Conservation (phyloP, 768 basidiomycete species). For the Fistulinella prunicolor region DNA sequence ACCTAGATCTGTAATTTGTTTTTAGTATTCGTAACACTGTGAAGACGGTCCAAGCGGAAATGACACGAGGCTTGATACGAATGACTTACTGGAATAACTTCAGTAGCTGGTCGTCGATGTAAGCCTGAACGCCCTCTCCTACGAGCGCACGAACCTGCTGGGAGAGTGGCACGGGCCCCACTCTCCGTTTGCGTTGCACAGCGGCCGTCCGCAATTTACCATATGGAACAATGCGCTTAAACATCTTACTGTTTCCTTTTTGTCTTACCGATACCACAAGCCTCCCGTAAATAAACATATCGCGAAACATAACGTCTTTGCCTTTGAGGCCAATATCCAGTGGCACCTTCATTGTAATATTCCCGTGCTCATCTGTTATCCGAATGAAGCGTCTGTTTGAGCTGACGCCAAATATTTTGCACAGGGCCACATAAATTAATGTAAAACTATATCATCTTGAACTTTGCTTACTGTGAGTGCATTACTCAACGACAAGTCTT, state of each 20-base stretch:
- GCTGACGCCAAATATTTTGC: no score
- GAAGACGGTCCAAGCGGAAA: no score
- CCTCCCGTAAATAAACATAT: slow-evolving; percentile 70
- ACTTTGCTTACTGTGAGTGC: no score
- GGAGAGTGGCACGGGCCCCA: slow-evolving; percentile 14
- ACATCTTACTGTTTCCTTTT: slow-evolving; percentile 41
- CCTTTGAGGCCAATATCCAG: slow-evolving; percentile 69
- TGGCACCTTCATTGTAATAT: slow-evolving; percentile 65
- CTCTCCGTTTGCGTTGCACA: slow-evolving; percentile 11
- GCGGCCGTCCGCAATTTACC: background rate
- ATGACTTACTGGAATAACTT: slow-evolving; percentile 83
- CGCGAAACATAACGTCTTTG: slow-evolving; percentile 66
- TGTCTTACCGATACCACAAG: slow-evolving; percentile 65
- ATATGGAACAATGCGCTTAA: background rate
- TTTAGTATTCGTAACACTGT: slow-evolving; percentile 34
- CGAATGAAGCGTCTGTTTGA: no score
- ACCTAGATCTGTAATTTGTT: slow-evolving; percentile 14
- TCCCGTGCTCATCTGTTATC: slow-evolving; percentile 29
- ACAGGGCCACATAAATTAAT: no score
- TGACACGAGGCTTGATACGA: slow-evolving; percentile 88
- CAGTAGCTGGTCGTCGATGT: slow-evolving; percentile 62
- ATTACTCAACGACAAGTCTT: no score
- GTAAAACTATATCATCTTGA: no score
- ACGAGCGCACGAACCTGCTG: slow-evolving; percentile 37
- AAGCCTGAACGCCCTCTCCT: slow-evolving; percentile 85